Conservation (phyloP, 768 basidiomycete genomes). For the Exsudoporus frostii region DNA sequence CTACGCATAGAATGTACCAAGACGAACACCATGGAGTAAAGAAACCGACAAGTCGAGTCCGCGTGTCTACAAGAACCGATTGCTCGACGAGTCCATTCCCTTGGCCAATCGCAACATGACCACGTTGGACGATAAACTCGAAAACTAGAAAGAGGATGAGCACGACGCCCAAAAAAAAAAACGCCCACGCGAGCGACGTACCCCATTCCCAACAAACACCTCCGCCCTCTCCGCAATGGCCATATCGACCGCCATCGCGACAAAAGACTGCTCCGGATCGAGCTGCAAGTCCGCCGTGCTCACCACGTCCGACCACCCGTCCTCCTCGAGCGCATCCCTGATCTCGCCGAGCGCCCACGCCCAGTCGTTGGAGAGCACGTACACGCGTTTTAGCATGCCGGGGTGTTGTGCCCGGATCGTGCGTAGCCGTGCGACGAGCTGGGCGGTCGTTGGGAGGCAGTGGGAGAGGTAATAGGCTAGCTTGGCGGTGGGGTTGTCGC, state of each 20-base stretch:
- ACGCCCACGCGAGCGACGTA: conserved; percentile 33
- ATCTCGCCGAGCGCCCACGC: conserved; percentile 41
- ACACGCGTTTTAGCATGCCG: conserved; percentile 32
- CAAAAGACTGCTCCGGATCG: conserved; percentile 44
- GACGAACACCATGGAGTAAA: no score
- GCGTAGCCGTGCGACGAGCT: conserved; percentile 40
- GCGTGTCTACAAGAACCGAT: conserved; percentile 39
- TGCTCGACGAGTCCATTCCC: conserved; percentile 38
- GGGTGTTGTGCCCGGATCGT: conserved; percentile 34
- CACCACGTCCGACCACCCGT: conserved; percentile 50
- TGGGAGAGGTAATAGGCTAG: conserved; percentile 16
- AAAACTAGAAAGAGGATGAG: conserved; percentile 33
- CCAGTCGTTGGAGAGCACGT: conserved; percentile 53
- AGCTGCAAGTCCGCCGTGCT: conserved; percentile 42
- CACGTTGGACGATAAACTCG: conserved; percentile 49
- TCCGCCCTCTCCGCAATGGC: conserved; percentile 54
- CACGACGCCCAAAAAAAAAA: background rate
- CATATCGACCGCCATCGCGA: conserved; percentile 58
- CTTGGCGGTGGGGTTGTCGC: background rate
- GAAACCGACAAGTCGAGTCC: no score
- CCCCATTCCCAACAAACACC: conserved; percentile 61
- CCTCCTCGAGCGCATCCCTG: conserved; percentile 34
- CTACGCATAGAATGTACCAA: no score
- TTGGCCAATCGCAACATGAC: conserved; percentile 45
- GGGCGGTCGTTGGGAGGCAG: conserved; percentile 41